Evolutionary conservation across 2,329 filamentous ascomycete species (phyloP), one percentile per base, ranked within the genome.

Genomic region (Teratosphaeria nubilosa): DNA sequence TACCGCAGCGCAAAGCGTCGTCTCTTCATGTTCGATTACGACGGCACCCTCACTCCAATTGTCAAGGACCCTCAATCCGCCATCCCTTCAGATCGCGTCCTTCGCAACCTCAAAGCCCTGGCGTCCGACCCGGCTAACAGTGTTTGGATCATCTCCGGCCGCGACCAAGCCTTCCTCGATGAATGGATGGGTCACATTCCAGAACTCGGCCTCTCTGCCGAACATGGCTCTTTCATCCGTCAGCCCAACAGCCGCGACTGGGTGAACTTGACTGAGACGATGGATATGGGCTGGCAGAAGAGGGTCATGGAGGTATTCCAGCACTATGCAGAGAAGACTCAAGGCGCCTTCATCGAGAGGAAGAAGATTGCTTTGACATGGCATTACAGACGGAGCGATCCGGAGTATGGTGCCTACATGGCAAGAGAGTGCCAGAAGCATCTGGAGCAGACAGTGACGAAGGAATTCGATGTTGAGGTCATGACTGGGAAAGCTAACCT

Each of bases 1-100:
- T 97, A 96, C 73, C 83, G 85, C 60, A 77, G 81, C 45, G 85
- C 90, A 3, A 82, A 82, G 62, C 90, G 88, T 74, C 85, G 94
- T 11, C 79, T 99, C 2, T 96, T 97, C 78, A 92, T 99, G 89
- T 96, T 97, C 70, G 94, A 99, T 75, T 99, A 99, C 69, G 94
- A 99, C 71, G 94, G 94, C 53, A 99, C 94, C 0, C 81, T 99
- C 57, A 97, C 94, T 3, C 90, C 91, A 0, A 97, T 99, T 66
- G 94, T 97, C 57, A 87, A 88, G 65, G 91, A 97, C 68, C 94
- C 94, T 1, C 86, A 87, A 64, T 86, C 90, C 5, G 94, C 94
- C 2, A 86, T 96, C 45, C 94, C 94, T 0, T 92, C 91, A 0
- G 86, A 91, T 65, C 84, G 86, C 24, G 83, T 96, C 24, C 86